phyloP scores from a whole-genome alignment of 139 green algal genomes.

The Chlamydomonas sphaeroides region DNA sequence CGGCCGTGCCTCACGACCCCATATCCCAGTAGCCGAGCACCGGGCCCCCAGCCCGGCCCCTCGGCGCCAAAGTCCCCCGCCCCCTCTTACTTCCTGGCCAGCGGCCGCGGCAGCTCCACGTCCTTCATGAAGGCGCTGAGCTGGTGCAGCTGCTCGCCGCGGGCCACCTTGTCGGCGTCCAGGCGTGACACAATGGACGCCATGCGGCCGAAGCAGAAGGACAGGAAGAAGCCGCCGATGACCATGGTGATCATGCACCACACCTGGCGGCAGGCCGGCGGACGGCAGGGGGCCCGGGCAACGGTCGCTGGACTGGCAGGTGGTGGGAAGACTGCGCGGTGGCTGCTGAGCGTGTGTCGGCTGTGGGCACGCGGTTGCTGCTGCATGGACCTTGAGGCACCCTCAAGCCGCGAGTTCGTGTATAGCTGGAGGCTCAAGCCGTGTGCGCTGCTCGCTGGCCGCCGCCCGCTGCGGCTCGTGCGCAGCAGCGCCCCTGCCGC shows the following conservation, averaged over 20 bases:
- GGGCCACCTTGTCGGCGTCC: conserved; percentile 51
- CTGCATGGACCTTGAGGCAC: too few species aligned
- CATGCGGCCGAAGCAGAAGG: conserved; percentile 64
- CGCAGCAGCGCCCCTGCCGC: too few species aligned
- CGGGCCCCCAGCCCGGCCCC: neutral
- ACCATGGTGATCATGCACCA: conserved; percentile 68
- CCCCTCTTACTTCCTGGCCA: conserved; percentile 48
- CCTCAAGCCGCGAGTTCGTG: too few species aligned
- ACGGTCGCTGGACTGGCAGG: too few species aligned
- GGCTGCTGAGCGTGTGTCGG: too few species aligned
- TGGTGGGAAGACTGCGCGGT: too few species aligned
- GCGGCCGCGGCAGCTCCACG: conserved; percentile 51
- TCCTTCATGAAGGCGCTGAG: conserved; percentile 64
- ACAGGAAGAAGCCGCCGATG: conserved; percentile 68
- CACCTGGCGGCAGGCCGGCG: conserved; percentile 8
- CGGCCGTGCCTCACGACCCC: too few species aligned
- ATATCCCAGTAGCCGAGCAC: conserved; percentile 61
- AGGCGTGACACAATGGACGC: conserved; percentile 50
- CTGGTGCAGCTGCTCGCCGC: conserved; percentile 59
- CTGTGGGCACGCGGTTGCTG: too few species aligned
- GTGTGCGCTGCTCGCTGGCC: too few species aligned
- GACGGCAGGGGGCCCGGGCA: neutral
- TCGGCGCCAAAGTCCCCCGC: too few species aligned
- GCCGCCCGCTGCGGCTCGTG: too few species aligned
- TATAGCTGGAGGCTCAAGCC: too few species aligned